phyloP scores from a whole-genome alignment of 2,329 filamentous ascomycete genomes.

The Fusarium xylarioides region DNA sequence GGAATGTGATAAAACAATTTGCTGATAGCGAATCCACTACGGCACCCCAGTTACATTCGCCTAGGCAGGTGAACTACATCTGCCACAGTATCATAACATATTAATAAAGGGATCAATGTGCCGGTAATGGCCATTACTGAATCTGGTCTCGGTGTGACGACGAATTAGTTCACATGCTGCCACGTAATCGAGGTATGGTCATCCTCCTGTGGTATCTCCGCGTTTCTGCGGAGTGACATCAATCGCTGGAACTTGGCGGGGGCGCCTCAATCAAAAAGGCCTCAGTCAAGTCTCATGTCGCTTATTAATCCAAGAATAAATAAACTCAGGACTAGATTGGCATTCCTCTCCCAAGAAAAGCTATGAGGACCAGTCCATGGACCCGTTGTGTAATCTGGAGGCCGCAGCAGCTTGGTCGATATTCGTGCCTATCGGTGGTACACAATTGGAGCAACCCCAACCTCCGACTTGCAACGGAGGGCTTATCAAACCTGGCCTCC shows the following conservation, averaged over 20 bases:
- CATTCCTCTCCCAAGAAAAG: fast-evolving
- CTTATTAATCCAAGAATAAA: background rate
- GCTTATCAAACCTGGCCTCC: background rate
- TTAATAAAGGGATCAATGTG: fast-evolving
- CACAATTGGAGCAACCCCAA: fast-evolving
- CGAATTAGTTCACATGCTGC: background rate
- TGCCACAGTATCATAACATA: fast-evolving
- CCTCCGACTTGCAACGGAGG: background rate
- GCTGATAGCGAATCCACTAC: no score
- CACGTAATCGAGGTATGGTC: background rate
- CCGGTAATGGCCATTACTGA: fast-evolving
- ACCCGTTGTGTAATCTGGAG: background rate
- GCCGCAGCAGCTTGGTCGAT: background rate
- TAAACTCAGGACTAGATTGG: background rate
- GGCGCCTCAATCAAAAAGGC: background rate
- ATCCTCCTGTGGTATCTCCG: background rate
- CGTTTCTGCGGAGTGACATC: background rate
- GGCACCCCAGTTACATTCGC: no score
- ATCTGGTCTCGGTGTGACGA: background rate
- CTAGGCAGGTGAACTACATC: background rate
- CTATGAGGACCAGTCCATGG: fast-evolving
- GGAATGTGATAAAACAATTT: no score
- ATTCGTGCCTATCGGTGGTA: no score
- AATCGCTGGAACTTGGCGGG: fast-evolving
- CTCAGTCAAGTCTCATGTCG: background rate